Evolutionary conservation across 1,284 basidiomycete species (phyloP).

Genomic region (Calocybe gambosa): DNA sequence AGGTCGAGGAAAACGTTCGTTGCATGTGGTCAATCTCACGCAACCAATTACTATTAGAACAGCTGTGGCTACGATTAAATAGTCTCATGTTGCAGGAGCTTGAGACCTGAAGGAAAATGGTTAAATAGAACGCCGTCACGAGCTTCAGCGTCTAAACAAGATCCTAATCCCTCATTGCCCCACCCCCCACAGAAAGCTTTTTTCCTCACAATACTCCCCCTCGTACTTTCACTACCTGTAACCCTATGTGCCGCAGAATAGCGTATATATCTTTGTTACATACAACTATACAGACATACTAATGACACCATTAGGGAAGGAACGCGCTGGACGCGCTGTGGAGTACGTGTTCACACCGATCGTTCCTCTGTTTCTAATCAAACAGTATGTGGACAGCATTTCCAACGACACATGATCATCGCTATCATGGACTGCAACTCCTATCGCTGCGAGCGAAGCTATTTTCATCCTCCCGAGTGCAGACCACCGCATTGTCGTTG

Average conservation of each 20-base stretch:
- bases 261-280: constrained; percentile 36
- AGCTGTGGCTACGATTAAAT: constrained; percentile 23
- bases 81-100: constrained; percentile 20
- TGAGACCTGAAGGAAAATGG: constrained; percentile 15
- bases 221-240: constrained; percentile 1
- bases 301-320: constrained; percentile 47
- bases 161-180: constrained; percentile 4
- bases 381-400: constrained; percentile 42
- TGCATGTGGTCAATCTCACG: constrained; percentile 25
- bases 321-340: constrained; percentile 62
- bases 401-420: constrained; percentile 61
- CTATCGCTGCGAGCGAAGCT: constrained; percentile 54
- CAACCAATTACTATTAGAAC: constrained; percentile 18
- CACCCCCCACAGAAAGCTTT: constrained; percentile 1
- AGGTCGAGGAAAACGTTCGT: constrained; percentile 21
- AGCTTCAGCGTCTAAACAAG: constrained; percentile 6
- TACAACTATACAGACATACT: background rate
- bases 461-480: constrained; percentile 51
- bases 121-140: constrained; percentile 17
- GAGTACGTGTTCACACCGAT: constrained; percentile 35
- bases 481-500: constrained; percentile 22
- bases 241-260: constrained; percentile 48
- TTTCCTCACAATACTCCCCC: constrained; percentile 1
- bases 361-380: background rate
- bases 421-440: constrained; percentile 66